These are phyloP conservation scores for Monilinia polystroma DNA, from an alignment of 2,329 filamentous ascomycete species.

Conservation along the genomic window DNA sequence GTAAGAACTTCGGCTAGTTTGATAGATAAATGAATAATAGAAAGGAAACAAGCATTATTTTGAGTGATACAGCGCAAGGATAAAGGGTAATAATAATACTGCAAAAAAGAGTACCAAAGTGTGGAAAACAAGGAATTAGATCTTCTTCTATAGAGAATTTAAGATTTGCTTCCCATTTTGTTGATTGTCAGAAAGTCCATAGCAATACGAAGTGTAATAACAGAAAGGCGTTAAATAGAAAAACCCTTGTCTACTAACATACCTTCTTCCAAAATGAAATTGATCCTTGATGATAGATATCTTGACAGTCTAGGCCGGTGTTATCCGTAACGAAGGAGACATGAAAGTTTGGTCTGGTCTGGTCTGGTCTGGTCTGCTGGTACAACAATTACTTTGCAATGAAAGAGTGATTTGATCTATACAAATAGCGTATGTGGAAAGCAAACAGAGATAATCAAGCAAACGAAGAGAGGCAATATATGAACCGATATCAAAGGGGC, in stretches of 20 bases:
- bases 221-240: background rate
- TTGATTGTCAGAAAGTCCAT: too few relatives aligned
- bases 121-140: background rate
- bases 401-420: too few relatives aligned
- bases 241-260: background rate
- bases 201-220: background rate
- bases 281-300: too few relatives aligned
- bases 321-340: background rate
- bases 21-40: background rate
- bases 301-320: too few relatives aligned
- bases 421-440: too few relatives aligned
- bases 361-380: too few relatives aligned
- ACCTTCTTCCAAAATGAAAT: background rate
- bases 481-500: background rate
- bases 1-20: background rate
- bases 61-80: slow-evolving; percentile 14
- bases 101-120: background rate
- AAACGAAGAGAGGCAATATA: background rate
- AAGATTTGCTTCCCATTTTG: too few relatives aligned
- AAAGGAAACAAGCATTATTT: slow-evolving; percentile 16
- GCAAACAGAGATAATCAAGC: too few relatives aligned
- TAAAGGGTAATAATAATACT: background rate
- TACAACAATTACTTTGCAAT: too few relatives aligned
- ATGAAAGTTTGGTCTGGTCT: background rate
- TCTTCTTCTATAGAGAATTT: background rate